Base-by-base conservation (phyloP, 1,284 basidiomycete genomes). In the Microbotryomycetes sp. region DNA sequence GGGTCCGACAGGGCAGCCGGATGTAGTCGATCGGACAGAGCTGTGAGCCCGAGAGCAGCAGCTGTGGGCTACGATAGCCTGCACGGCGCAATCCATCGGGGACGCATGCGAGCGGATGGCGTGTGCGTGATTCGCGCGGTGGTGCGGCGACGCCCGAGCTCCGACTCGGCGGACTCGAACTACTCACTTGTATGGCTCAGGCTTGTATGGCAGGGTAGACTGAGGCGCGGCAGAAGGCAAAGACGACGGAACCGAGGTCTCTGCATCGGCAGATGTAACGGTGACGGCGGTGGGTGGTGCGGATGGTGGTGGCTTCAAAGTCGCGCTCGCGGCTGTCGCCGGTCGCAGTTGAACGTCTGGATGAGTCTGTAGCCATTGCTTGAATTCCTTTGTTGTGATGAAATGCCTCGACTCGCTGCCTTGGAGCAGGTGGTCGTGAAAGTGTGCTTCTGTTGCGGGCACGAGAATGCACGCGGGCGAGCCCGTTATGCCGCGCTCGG, bases 291-390 rank as follows among this genome's bases (percentile, higher is more conserved):
- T 46, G 46, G 60, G 57, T 60, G 60, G 7, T 30, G 11, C 7
- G 15, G 27, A 3, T 26, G 15, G 35, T 57, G 57, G 31, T n/a
- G n/a, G n/a, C n/a, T n/a, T n/a, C n/a, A n/a, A n/a, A n/a, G n/a
- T n/a, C n/a, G n/a, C n/a, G n/a, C n/a, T n/a, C 45, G 2, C 49
- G 45, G 50, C n/a, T 0, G 51, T 45, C 3, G 58, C 54, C 26
- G 64, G 57, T 5, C 61, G 54, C 45, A 62, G 52, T 15, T 45
- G 54, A 11, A 61, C 64, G 13, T 21, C 23, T 11, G 64, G 64
- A 31, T 65, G 54, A 4, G 24, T 29, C 1, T 21, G 27, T 18
- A 45, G 15, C 61, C 61, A 65, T 4, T 45, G 24, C 18, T 54
- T 35, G 26, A 62, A 54, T 28, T 65, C 57, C 13, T 47, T 52